These are phyloP conservation scores for Pyrrhoderma lamaoense DNA, from an alignment of 1,284 basidiomycete species.

Conservation along the genomic window DNA sequence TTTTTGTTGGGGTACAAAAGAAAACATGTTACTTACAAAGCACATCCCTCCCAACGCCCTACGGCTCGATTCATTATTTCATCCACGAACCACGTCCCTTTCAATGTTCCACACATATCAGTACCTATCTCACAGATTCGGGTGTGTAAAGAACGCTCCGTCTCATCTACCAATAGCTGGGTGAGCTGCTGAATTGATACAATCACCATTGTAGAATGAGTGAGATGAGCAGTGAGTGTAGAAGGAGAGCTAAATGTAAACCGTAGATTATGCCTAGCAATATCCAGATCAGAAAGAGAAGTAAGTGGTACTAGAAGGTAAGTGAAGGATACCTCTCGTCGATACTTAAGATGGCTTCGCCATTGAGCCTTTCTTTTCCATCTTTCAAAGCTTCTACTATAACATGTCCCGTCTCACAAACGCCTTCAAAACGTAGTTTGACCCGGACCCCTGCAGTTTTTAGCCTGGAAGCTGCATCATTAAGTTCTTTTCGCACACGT, in stretches of 20 bases:
- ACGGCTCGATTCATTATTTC: constrained; percentile 53
- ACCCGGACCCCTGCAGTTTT: constrained; percentile 48
- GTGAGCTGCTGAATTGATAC: constrained; percentile 64
- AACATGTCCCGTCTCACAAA: constrained; percentile 58
- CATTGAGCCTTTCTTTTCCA: constrained; percentile 39
- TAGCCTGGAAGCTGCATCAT: constrained; percentile 42
- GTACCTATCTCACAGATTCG: constrained; percentile 61
- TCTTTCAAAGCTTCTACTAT: constrained; percentile 40
- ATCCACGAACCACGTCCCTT: constrained; percentile 73
- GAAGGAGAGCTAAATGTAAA: constrained; percentile 70
- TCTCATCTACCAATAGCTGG: constrained; percentile 70
- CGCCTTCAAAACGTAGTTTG: constrained; percentile 49
- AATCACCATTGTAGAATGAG: constrained; percentile 65
- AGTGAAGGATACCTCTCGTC: constrained; percentile 43
- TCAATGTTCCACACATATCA: constrained; percentile 44
- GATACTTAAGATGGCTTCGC: constrained; percentile 61
- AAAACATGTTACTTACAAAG: constrained; percentile 45
- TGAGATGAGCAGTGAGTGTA: constrained; percentile 58
- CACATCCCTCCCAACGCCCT: constrained; percentile 73
- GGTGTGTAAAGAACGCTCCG: constrained; percentile 56
- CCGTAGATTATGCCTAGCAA: constrained; percentile 55
- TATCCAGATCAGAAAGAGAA: constrained; percentile 2
- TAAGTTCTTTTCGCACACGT: constrained; percentile 51
- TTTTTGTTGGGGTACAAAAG: too few species aligned
- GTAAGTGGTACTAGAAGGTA: not conserved